Evolutionary conservation across 352 stramenopile species (phyloP).

Genomic region (Phytophthora idaei): DNA sequence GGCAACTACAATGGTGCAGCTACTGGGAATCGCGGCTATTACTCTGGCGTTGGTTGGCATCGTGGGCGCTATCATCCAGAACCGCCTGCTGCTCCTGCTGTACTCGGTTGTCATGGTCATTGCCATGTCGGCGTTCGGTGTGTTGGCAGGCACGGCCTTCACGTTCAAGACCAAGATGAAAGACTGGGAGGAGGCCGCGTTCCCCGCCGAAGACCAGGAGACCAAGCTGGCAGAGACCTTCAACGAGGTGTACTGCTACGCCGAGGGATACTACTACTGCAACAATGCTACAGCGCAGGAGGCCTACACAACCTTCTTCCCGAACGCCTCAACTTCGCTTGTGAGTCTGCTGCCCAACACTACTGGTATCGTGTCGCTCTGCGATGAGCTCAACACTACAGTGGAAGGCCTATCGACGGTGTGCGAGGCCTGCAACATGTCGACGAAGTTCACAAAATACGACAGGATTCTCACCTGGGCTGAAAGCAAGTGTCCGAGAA

Average conservation of each 20-base stretch:
- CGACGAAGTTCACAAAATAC: slow-evolving; percentile 63
- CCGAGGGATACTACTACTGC: slow-evolving; percentile 82
- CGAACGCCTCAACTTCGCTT: slow-evolving; percentile 42
- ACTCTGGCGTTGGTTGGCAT: slow-evolving; percentile 66
- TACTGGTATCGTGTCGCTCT: slow-evolving; percentile 64
- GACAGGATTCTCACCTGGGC: slow-evolving; percentile 75
- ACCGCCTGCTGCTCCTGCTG: slow-evolving; percentile 68
- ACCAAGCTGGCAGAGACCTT: slow-evolving; percentile 69
- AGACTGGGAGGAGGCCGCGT: slow-evolving; percentile 57
- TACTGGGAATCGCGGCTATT: slow-evolving; percentile 63
- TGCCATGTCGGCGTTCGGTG: slow-evolving; percentile 73
- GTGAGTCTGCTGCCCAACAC: slow-evolving; percentile 61
- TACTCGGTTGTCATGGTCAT: slow-evolving; percentile 78
- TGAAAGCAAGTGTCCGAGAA: slow-evolving; percentile 66
- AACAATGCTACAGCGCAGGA: slow-evolving; percentile 75
- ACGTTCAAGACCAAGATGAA: slow-evolving; percentile 76
- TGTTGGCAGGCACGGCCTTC: slow-evolving; percentile 70
- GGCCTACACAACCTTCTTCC: slow-evolving; percentile 66
- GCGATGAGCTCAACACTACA: slow-evolving; percentile 35
- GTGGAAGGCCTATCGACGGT: slow-evolving; percentile 48
- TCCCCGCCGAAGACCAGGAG: slow-evolving; percentile 62
- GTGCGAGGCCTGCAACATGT: slow-evolving; percentile 62
- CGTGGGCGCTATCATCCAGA: slow-evolving; percentile 68
- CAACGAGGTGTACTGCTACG: slow-evolving; percentile 87
- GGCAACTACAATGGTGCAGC: slow-evolving; percentile 53